Evolutionary conservation across 1,284 basidiomycete genomes (phyloP).

Genomic region (Xerocomus amazonicus): DNA sequence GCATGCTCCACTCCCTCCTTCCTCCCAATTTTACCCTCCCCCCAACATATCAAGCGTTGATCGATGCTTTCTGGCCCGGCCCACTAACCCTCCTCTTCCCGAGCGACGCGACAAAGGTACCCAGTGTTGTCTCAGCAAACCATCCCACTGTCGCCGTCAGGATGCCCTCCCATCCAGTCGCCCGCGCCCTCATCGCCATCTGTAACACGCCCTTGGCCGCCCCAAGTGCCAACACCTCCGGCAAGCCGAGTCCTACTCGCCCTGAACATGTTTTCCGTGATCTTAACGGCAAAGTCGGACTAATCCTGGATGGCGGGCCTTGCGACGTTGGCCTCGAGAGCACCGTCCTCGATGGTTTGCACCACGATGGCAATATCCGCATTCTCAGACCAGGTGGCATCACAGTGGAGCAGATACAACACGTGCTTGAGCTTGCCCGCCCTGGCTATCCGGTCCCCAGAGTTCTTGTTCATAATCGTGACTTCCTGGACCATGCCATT

Average conservation of each 20-base stretch:
- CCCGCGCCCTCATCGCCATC: conserved; percentile 82
- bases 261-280: conserved; percentile 85
- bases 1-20: conserved; percentile 78
- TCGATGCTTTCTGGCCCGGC: conserved; percentile 92
- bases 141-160: conserved; percentile 87
- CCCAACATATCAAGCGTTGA: conserved; percentile 65
- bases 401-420: conserved; percentile 83
- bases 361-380: conserved; percentile 69
- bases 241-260: conserved; percentile 91
- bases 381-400: conserved; percentile 91
- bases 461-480: conserved; percentile 73
- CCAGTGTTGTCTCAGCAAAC: conserved; percentile 69
- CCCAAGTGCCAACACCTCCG: conserved; percentile 94
- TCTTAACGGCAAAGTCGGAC: conserved; percentile 66
- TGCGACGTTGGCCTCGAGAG: conserved; percentile 93
- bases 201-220: conserved; percentile 83
- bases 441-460: conserved; percentile 39
- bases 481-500: conserved; percentile 62
- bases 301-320: conserved; percentile 91
- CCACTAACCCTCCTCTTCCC: conserved; percentile 93
- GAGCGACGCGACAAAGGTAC: conserved; percentile 53
- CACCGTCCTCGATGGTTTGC: conserved; percentile 89
- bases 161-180: conserved; percentile 93
- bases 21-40: conserved; percentile 61
- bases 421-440: conserved; percentile 48